phyloP scores from a whole-genome alignment of 305 asterid genomes.

The Fraxinus floribunda region DNA sequence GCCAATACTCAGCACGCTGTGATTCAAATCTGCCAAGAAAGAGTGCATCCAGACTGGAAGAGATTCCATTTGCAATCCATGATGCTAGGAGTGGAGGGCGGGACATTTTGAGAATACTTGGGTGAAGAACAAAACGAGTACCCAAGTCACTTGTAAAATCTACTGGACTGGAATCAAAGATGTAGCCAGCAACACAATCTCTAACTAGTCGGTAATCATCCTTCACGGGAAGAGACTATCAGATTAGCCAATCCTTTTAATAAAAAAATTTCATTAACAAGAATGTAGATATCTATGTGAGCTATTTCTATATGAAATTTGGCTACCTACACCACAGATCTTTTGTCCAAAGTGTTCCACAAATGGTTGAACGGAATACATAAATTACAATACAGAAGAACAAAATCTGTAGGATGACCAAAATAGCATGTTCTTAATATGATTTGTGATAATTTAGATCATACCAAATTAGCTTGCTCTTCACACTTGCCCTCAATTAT shows the following conservation, averaged over 20 bases:
- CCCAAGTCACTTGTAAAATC: slow-evolving; percentile 86
- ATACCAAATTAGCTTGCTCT: slow-evolving; percentile 60
- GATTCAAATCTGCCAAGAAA: slow-evolving; percentile 75
- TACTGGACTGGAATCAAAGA: slow-evolving; percentile 84
- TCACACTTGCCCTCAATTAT: slow-evolving; percentile 75
- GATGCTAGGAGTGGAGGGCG: slow-evolving; percentile 67
- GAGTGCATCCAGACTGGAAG: slow-evolving; percentile 75
- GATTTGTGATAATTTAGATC: slow-evolving; percentile 15
- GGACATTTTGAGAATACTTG: slow-evolving; percentile 59
- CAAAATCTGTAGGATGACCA: slow-evolving; percentile 6
- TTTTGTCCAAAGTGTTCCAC: neutral
- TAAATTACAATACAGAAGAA: neutral
- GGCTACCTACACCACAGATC: neutral
- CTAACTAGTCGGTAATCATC: slow-evolving; percentile 70
- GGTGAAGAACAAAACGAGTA: slow-evolving; percentile 71
- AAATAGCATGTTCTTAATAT: slow-evolving; percentile 8
- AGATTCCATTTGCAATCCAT: slow-evolving; percentile 68
- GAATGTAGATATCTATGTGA: neutral
- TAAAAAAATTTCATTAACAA: neutral
- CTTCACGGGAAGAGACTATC: slow-evolving; percentile 35
- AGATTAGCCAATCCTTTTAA: slow-evolving; percentile 17
- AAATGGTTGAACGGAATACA: neutral
- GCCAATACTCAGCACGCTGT: slow-evolving; percentile 95
- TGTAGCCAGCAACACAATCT: slow-evolving; percentile 74
- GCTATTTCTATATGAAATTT: neutral